Base-by-base conservation (phyloP, 108 stramenopile species). In the Mayamaea pseudoterrestris region DNA sequence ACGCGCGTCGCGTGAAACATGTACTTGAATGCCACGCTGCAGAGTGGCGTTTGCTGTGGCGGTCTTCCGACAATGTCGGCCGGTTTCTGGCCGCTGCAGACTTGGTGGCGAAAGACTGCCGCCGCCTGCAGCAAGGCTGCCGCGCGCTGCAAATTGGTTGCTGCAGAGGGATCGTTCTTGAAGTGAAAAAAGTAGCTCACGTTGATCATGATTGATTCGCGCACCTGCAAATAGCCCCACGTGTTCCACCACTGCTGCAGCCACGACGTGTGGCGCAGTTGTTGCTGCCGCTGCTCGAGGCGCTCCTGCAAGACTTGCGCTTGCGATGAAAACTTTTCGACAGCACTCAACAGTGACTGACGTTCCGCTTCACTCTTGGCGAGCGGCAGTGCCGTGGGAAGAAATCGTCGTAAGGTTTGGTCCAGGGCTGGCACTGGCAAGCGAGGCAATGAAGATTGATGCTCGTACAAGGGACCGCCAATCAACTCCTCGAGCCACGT, bases 1-100 rank as follows among this genome's bases (percentile, higher is more conserved):
- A 92, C 68, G 11, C 90, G 67, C 61, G 83, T 89, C 1, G 83
- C 78, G 58, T 92, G 81, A 63, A 92, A 91, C 89, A 92, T 83
- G 64, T 92, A 92, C 46, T 92, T 92, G 74, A 65, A 92, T 4
- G 90, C 85, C 2, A 69, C 76, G 21, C 73, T 69, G 55, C 83
- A 84, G 17, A 87, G 53, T 9, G 84, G 82, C 25, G 69, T 74
- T 26, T 80, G 61, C 7, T 67, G 50, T 23, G 60, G 55, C 41
- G 62, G 58, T 26, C 68, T 60, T 12, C 89, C 89, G 28, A 87
- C 70, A 1, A 50, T 62, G 41, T 86, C 82, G 30, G 65, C 45
- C 30, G 82, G 77, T 6, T 80, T 41, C 29, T 40, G 12, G 32
- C 89, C 89, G 13, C 80, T 64, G 30, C 72, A 60, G 2, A 86